These are phyloP conservation scores for Metschnikowia drakensbergensis DNA, from an alignment of 805 yeast genomes.

Conservation along the genomic window DNA sequence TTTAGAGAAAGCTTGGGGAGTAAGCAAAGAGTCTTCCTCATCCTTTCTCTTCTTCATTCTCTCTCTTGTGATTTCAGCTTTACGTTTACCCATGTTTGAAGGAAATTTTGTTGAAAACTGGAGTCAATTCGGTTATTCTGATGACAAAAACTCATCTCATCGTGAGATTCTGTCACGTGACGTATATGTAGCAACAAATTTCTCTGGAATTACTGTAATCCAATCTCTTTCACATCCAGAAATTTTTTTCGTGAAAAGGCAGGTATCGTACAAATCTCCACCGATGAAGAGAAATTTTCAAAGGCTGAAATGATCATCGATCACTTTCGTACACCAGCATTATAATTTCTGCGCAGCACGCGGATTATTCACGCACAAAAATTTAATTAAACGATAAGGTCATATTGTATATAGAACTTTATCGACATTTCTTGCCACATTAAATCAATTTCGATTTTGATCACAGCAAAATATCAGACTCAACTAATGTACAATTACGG, in stretches of 20 bases:
- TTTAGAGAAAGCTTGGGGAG: conserved; percentile 30
- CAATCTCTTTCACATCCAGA: too few relatives aligned
- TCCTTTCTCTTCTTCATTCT: conserved; percentile 27
- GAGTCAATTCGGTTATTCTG: background rate
- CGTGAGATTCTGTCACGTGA: conserved; percentile 2
- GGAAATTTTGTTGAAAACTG: background rate
- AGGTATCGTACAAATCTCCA: too few relatives aligned
- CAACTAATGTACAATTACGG: too few relatives aligned
- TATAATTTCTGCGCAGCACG: background rate
- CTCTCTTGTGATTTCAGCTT: conserved; percentile 6
- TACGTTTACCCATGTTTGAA: conserved; percentile 15
- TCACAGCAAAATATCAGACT: too few relatives aligned
- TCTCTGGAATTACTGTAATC: background rate
- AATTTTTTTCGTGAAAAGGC: too few relatives aligned
- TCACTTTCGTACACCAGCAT: background rate
- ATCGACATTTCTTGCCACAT: background rate
- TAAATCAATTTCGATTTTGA: background rate
- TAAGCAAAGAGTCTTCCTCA: conserved; percentile 39
- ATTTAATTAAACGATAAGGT: background rate
- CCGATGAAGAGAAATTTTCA: background rate
- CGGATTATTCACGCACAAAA: background rate
- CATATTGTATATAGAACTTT: background rate
- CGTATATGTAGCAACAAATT: background rate
- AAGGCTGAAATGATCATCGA: background rate
- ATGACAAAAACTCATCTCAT: conserved; percentile 5